Evolutionary conservation across 139 green algal genomes (phyloP).

Genomic region (Gonium pectorale): DNA sequence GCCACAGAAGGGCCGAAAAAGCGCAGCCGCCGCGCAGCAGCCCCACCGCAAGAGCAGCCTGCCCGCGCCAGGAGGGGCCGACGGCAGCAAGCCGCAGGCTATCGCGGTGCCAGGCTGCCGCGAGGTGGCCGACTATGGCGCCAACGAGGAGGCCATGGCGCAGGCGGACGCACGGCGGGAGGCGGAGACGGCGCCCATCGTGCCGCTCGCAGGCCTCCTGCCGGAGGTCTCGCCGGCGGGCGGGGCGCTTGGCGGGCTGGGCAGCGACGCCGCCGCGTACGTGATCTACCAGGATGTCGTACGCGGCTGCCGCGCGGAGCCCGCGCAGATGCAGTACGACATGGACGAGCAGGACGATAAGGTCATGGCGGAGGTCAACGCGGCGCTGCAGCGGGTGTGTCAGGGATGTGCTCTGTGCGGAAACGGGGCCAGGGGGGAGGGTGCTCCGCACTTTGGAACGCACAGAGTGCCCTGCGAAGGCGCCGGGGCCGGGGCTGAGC

Average conservation of each 20-base stretch:
- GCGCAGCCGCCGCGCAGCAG: no score
- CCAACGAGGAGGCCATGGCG: slow-evolving; percentile 44
- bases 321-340: slow-evolving; percentile 52
- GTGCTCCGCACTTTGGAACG: no score
- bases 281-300: slow-evolving; percentile 48
- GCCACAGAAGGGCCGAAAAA: no score
- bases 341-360: slow-evolving; percentile 56
- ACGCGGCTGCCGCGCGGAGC: slow-evolving; percentile 7
- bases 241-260: neutral
- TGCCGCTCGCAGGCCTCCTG: slow-evolving; percentile 9
- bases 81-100: no score
- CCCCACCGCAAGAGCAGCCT: no score
- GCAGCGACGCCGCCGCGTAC: slow-evolving; percentile 44
- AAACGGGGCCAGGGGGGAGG: no score
- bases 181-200: neutral
- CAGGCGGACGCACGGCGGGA: neutral
- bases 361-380: slow-evolving; percentile 38
- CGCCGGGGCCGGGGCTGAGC: no score
- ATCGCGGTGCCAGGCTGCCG: slow-evolving; percentile 41
- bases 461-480: no score
- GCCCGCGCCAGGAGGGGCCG: no score
- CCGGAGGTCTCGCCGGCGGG: neutral
- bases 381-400: neutral
- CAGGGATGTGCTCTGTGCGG: neutral
- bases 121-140: slow-evolving; percentile 16